Evolutionary conservation across 2,329 filamentous ascomycete species (phyloP).

Genomic region (Rutstroemia sp.): DNA sequence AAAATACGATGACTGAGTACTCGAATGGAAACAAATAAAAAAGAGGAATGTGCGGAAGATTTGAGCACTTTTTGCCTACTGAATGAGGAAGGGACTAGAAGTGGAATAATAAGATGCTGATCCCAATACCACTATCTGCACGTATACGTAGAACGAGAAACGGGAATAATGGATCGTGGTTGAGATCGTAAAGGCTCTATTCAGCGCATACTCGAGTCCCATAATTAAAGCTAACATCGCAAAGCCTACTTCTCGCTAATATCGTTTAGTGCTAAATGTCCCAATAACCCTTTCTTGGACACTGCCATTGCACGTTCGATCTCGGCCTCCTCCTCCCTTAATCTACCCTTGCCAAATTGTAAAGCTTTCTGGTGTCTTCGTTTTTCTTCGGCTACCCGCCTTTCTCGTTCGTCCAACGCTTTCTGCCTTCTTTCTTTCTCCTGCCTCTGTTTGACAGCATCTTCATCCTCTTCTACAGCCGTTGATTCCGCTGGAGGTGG

Average conservation of each 20-base stretch:
- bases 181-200: no score
- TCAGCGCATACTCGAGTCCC: no score
- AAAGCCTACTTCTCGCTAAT: not conserved
- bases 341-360: slow-evolving; percentile 50
- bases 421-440: slow-evolving; percentile 54
- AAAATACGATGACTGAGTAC: no score
- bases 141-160: no score
- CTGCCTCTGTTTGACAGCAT: slow-evolving; percentile 42
- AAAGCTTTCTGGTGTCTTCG: slow-evolving; percentile 50
- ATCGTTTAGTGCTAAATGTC: slow-evolving; percentile 41
- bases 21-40: no score
- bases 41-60: no score
- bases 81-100: no score
- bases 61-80: no score
- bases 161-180: no score
- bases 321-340: slow-evolving; percentile 61
- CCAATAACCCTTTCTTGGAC: slow-evolving; percentile 57
- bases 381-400: slow-evolving; percentile 56
- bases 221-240: no score
- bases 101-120: no score
- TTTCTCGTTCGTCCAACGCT: slow-evolving; percentile 59
- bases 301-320: slow-evolving; percentile 63
- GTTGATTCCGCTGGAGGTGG: slow-evolving; percentile 47
- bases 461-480: slow-evolving; percentile 42
- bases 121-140: no score